Evolutionary conservation across 2,329 filamentous ascomycete genomes (phyloP), one percentile per base, ranked within the genome.

Genomic region (Passalora sequoiae): DNA sequence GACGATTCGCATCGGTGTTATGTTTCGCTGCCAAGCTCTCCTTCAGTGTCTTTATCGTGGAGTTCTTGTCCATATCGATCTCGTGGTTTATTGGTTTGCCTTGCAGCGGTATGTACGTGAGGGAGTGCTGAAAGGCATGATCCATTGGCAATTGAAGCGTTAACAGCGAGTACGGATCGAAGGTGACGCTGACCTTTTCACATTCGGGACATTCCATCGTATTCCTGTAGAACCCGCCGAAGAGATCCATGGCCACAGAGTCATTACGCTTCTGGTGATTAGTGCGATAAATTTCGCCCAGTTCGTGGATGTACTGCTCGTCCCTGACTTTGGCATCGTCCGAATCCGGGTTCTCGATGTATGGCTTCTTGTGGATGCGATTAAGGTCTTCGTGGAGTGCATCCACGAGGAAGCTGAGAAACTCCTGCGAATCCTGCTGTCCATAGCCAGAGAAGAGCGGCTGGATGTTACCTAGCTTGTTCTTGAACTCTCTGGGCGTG

Each of bases 211-310:
- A 98, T 51, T 92, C 84, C 51, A 98, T 77, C 0, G 91, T 97
- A 32, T 94, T 97, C 70, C 97, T 96, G 76, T 97, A 98, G 76
- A 97, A 88, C 51, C 92, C 92, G 16, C 88, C 94, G 65, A 98
- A 98, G 8, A 98, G 75, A 62, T 98, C 92, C 44, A 88, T 91
- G 54, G 96, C 86, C 29, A 97, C 84, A 0, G 92, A 97, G 61
- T 97, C 89, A 55, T 98, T 95, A 40, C 92, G 83, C 51, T 84
- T 83, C 60, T 88, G 86, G 53, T 94, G 94, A 47, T 95, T 95
- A 49, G 87, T 81, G 80, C 91, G 94, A 48, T 92, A 92, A 54
- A 86, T 79, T 40, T 89, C 80, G 0, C 91, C 92, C 70, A 98
- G 87, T 51, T 84, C 78, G 45, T 81, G 78, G 60, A 98, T 88